Percentiles rank a stretch among this genome's conserved stretches.
These are phyloP conservation scores for Neospora caninum DNA, from an alignment of 169 alveolate genomes.

Conservation along the genomic window DNA sequence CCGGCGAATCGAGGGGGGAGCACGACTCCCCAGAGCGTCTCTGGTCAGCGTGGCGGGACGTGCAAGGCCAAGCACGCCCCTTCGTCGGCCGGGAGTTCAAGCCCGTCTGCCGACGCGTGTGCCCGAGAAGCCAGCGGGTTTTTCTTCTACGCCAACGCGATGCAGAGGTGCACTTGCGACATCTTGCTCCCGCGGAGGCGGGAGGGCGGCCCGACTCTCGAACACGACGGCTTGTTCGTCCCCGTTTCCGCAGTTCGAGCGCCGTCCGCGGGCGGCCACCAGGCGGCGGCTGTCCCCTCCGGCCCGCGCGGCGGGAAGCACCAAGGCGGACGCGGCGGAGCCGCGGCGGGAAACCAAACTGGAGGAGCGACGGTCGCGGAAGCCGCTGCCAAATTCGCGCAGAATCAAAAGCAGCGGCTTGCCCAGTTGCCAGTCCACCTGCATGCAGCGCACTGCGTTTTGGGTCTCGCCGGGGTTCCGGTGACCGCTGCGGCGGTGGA, in stretches of 20 bases:
- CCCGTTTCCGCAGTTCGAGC: background rate
- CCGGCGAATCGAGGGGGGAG: background rate
- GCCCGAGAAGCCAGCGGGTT: background rate
- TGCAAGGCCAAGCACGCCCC: background rate
- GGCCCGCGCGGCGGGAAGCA: background rate
- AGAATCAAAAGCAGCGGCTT: background rate
- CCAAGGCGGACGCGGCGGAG: background rate
- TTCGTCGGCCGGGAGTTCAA: background rate
- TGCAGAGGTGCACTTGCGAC: background rate
- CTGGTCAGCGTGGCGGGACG: background rate
- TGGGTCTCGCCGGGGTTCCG: slow-evolving; percentile 11
- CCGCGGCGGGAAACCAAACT: background rate
- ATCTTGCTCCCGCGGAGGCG: background rate
- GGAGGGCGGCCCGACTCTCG: background rate
- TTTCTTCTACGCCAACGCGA: background rate
- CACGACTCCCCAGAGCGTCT: background rate
- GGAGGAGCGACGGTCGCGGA: background rate
- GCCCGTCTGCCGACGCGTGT: background rate
- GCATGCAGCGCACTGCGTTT: slow-evolving; percentile 35
- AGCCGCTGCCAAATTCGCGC: background rate
- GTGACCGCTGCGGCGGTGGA: slow-evolving; percentile 13
- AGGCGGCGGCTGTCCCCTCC: background rate
- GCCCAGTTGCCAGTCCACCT: slow-evolving; percentile 4
- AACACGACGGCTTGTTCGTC: background rate
- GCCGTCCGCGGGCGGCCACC: background rate